Evolutionary conservation across 2,329 filamentous ascomycete genomes (phyloP), one percentile per base, ranked within the genome.

Genomic region (Monosporascus cannonballus): DNA sequence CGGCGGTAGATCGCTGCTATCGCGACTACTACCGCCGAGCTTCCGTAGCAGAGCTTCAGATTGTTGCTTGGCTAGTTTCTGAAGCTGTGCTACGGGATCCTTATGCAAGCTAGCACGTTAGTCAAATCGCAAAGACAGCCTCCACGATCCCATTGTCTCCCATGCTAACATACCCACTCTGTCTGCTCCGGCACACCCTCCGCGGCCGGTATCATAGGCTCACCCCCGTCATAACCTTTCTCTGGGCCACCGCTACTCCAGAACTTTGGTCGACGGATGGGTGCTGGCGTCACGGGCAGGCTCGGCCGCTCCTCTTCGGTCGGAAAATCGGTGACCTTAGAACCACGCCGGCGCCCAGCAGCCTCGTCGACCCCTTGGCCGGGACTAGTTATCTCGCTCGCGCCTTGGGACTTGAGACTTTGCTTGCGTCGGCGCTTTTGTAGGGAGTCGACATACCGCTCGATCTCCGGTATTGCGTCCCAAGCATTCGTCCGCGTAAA

Each of bases 391-490:
- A 66, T 45, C 36, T 47, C 56, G 39, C 67, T 57, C 24, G 53
- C 56, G 46, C 63, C 64, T 27, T 62, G 61, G 48, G 58, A 62
- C 54, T 69, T 67, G 47, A 64, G 61, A 55, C 66, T 70, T 44
- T 58, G 64, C 41, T 64, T 61, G 46, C 74, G 72, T 48, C 71
- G 73, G 64, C 82, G 78, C 67, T 85, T 84, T 61, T 87, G 84
- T 52, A 96, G 75, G 50, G 83, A 79, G 57, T 89, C 88, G 51
- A 97, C 89, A 67, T 96, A 99, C 57, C 83, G 81, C 63, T 90
- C 85, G 62, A 99, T 99, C 59, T 90, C 87, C 14, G 89, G 89
- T 50, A 95, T 81, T 50, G 90, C 89, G 64, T 99, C 94, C 94
- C 94, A 99, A 17, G 90, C 92, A 69, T 97, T 99, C 49, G 77